phyloP scores from a whole-genome alignment of 2,329 filamentous ascomycete species.

The Venturia carpophila region DNA sequence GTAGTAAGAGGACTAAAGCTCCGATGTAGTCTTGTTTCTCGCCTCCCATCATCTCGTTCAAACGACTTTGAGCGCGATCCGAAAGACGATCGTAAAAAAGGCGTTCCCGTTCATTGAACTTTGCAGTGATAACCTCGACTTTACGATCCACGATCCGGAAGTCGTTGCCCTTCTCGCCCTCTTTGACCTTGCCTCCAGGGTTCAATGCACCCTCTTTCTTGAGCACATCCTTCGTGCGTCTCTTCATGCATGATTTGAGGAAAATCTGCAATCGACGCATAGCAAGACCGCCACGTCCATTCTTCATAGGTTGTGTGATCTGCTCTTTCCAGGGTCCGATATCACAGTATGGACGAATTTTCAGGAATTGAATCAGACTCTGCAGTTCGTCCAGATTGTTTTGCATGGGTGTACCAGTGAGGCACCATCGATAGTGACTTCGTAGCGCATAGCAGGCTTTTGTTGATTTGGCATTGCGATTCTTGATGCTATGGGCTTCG shows the following conservation, averaged over 20 bases:
- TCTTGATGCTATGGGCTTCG: slow-evolving; percentile 97
- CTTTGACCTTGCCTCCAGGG: slow-evolving; percentile 59
- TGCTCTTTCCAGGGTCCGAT: slow-evolving; percentile 82
- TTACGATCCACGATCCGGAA: slow-evolving; percentile 92
- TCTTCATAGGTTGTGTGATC: slow-evolving; percentile 84
- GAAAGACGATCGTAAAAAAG: slow-evolving; percentile 81
- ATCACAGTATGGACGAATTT: slow-evolving; percentile 85
- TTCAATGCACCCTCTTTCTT: slow-evolving; percentile 78
- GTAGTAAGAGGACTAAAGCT: slow-evolving; percentile 82
- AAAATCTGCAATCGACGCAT: slow-evolving; percentile 79
- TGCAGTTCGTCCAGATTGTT: slow-evolving; percentile 97
- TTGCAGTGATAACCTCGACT: slow-evolving; percentile 68
- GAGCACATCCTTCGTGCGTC: slow-evolving; percentile 94
- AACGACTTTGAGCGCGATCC: slow-evolving; percentile 72
- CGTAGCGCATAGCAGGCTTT: slow-evolving; percentile 81
- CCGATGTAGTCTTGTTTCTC: slow-evolving; percentile 82
- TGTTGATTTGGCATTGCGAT: slow-evolving; percentile 89
- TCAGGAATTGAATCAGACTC: slow-evolving; percentile 83
- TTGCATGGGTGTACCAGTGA: slow-evolving; percentile 95
- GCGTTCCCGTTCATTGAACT: slow-evolving; percentile 73
- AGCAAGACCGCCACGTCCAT: slow-evolving; percentile 78
- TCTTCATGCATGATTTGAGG: slow-evolving; percentile 92
- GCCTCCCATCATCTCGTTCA: slow-evolving; percentile 80
- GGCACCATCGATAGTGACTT: slow-evolving; percentile 87
- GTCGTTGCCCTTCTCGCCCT: slow-evolving; percentile 48